Percentiles rank a stretch among this genome's conserved stretches.
Conservation (phyloP, 805 yeast species). For the Candida succiphila region DNA sequence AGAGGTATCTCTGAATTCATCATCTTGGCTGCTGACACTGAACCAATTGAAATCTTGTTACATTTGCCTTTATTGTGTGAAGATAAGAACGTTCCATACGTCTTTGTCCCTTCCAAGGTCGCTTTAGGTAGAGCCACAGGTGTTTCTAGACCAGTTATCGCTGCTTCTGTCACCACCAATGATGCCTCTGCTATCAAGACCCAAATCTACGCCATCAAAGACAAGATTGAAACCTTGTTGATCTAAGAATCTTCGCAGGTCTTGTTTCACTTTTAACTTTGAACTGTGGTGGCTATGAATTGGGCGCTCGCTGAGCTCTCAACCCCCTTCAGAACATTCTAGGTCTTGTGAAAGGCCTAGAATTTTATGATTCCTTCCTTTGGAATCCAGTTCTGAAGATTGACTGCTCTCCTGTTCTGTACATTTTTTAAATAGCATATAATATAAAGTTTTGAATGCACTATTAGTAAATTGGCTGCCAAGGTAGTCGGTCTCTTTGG, state of each 20-base stretch:
- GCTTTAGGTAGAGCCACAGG: conserved; percentile 99
- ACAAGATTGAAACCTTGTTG: conserved; percentile 95
- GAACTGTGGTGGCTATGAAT: too few relatives aligned
- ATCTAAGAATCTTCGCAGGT: conserved; percentile 36
- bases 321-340: not conserved
- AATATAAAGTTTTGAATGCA: too few relatives aligned
- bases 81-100: conserved; percentile 99
- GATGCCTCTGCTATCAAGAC: conserved; percentile 96
- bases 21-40: conserved; percentile 99
- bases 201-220: conserved; percentile 96
- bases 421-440: too few relatives aligned
- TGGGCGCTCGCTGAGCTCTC: not conserved
- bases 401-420: too few relatives aligned
- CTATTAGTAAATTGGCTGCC: too few relatives aligned
- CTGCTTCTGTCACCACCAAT: conserved; percentile 96
- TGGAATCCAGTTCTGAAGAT: too few relatives aligned
- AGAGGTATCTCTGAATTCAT: conserved; percentile 99
- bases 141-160: conserved; percentile 98
- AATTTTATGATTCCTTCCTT: too few relatives aligned
- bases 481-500: too few relatives aligned
- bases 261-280: not conserved
- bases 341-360: too few relatives aligned
- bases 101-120: conserved; percentile 95
- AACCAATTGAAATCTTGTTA: conserved; percentile 96
- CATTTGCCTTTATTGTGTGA: conserved; percentile 97